Conservation (phyloP, 2,329 filamentous ascomycete genomes). For the Trichoderma cornu-damae region DNA sequence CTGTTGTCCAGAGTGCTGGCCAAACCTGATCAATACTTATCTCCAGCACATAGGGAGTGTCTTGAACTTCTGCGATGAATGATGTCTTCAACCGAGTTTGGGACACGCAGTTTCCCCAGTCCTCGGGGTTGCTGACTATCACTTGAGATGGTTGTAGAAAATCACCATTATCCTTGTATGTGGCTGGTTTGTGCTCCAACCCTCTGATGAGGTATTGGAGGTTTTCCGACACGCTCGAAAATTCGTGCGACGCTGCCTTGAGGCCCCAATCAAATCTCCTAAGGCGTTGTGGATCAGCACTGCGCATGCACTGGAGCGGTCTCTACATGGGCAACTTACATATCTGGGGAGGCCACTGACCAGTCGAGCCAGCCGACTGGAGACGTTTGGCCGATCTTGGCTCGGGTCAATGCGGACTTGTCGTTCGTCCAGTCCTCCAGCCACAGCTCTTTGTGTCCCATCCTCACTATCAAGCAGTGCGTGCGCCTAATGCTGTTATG, state of each 20-base stretch:
- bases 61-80: conserved; percentile 28
- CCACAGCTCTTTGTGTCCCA: conserved; percentile 24
- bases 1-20: conserved; percentile 22
- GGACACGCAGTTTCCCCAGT: conserved; percentile 12
- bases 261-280: conserved; percentile 36
- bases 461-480: conserved; percentile 23
- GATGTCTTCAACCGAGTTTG: conserved; percentile 28
- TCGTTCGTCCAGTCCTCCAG: conserved; percentile 19
- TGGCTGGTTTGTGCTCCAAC: conserved; percentile 12
- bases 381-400: conserved; percentile 24
- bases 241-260: conserved; percentile 27
- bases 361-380: conserved; percentile 29
- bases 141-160: not conserved
- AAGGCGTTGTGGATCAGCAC: not conserved
- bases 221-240: conserved; percentile 20
- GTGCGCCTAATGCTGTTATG: conserved; percentile 18
- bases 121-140: not conserved
- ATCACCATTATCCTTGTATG: conserved; percentile 14
- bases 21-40: conserved; percentile 30
- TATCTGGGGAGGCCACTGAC: conserved; percentile 34
- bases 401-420: conserved; percentile 24
- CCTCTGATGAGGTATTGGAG: conserved; percentile 24
- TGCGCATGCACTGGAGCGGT: not conserved
- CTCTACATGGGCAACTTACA: conserved; percentile 25
- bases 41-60: conserved; percentile 33